phyloP scores from a whole-genome alignment of 805 yeast species.

The Millerago galiae region DNA sequence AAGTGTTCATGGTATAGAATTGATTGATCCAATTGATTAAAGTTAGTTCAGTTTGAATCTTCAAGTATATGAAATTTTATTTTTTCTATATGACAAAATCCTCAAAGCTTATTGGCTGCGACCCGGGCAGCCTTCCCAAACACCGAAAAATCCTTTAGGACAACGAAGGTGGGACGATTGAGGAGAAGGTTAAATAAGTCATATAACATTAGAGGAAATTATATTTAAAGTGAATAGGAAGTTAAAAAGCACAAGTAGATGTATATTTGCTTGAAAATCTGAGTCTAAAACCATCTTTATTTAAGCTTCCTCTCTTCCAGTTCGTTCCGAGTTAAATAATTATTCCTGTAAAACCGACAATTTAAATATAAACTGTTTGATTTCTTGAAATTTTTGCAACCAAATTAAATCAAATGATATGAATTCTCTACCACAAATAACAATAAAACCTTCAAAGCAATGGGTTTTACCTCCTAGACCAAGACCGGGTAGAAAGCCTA shows the following conservation, averaged over 20 bases:
- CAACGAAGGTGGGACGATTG: neutral
- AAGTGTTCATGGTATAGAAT: too few relatives aligned
- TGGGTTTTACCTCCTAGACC: slow-evolving; percentile 88
- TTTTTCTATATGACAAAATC: slow-evolving; percentile 9
- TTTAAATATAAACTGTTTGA: neutral
- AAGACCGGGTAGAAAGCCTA: slow-evolving; percentile 18
- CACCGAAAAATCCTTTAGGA: slow-evolving; percentile 7
- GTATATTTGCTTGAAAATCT: too few relatives aligned
- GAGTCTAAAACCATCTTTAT: neutral
- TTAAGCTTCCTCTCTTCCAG: neutral
- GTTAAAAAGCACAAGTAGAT: too few relatives aligned
- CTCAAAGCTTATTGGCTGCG: slow-evolving; percentile 12
- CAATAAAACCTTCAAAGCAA: slow-evolving; percentile 47
- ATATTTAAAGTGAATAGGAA: neutral
- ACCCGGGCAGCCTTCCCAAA: neutral
- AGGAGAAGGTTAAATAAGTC: neutral
- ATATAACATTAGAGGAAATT: too few relatives aligned
- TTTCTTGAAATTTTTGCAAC: neutral
- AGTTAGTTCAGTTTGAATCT: too few relatives aligned
- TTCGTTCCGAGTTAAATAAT: slow-evolving; percentile 1
- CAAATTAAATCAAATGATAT: neutral
- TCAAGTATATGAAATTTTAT: too few relatives aligned
- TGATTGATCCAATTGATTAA: too few relatives aligned
- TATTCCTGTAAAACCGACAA: neutral
- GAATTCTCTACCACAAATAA: neutral